phyloP scores from a whole-genome alignment of 306 rosid species.

The Fragaria ananassa region DNA sequence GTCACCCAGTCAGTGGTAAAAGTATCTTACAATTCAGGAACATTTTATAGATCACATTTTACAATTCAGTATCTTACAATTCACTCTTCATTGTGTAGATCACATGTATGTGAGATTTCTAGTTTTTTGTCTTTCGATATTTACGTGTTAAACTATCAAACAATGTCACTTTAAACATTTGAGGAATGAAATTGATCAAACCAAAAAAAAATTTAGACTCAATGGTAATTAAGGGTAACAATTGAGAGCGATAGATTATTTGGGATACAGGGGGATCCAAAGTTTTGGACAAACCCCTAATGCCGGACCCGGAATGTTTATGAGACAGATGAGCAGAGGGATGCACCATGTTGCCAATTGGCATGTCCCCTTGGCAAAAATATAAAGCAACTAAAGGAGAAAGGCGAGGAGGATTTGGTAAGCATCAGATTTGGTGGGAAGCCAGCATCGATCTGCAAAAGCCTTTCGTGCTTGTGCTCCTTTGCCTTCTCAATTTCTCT shows the following conservation, averaged over 20 bases:
- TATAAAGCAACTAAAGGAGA: neutral
- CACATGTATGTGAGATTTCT: neutral
- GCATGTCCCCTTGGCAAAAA: conserved; percentile 4
- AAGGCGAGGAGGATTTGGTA: neutral
- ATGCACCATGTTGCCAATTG: conserved; percentile 12
- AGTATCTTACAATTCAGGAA: too few relatives aligned
- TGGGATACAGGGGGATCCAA: neutral
- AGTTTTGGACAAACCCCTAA: neutral
- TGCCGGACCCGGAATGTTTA: neutral
- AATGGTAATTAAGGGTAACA: too few relatives aligned
- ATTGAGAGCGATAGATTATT: neutral
- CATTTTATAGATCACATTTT: too few relatives aligned
- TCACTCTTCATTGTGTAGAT: too few relatives aligned
- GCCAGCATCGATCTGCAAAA: conserved; percentile 35
- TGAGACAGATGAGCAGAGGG: neutral
- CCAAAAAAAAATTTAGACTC: too few relatives aligned
- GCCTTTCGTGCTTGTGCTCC: conserved; percentile 9
- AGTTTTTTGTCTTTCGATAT: too few relatives aligned
- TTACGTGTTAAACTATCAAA: too few relatives aligned
- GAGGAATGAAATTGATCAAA: too few relatives aligned
- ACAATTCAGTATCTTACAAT: too few relatives aligned
- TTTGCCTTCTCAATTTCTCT: conserved; percentile 17
- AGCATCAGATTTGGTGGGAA: conserved; percentile 45
- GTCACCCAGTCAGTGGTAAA: too few relatives aligned
- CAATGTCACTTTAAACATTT: too few relatives aligned